Conservation (phyloP, 2,329 filamentous ascomycete species). For the Juglanconis juglandina region DNA sequence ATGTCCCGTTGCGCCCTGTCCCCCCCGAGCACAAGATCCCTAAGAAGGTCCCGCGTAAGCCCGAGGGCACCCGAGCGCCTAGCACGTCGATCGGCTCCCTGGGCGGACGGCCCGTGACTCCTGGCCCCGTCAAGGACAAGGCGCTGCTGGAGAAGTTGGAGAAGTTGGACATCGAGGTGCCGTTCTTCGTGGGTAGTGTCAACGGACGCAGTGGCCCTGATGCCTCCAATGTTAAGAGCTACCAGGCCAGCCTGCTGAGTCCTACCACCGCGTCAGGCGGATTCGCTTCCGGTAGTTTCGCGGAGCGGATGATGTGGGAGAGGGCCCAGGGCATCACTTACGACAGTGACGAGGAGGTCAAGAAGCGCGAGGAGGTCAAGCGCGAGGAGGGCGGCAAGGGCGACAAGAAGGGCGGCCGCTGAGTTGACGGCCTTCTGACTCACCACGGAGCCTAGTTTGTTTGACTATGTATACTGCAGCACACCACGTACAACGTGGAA, state of each 20-base stretch:
- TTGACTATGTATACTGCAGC: background rate
- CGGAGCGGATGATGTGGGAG: conserved; percentile 24
- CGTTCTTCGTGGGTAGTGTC: conserved; percentile 40
- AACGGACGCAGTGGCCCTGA: conserved; percentile 29
- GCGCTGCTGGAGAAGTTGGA: conserved; percentile 30
- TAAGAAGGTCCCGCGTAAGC: conserved; percentile 8
- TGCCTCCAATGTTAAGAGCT: conserved; percentile 26
- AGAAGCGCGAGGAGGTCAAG: background rate
- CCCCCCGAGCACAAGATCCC: conserved; percentile 1
- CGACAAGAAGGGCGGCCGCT: background rate
- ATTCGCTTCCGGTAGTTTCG: conserved; percentile 28
- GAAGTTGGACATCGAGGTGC: conserved; percentile 31
- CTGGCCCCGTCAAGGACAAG: conserved; percentile 11
- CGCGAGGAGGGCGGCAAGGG: background rate
- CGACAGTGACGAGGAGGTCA: conserved; percentile 12
- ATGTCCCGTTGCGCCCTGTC: background rate
- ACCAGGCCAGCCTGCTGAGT: conserved; percentile 24
- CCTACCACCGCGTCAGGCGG: conserved; percentile 16
- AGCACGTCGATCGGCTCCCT: conserved; percentile 35
- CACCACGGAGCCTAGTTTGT: background rate
- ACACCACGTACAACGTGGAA: background rate
- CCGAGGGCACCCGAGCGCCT: conserved; percentile 17
- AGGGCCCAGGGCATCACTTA: conserved; percentile 11
- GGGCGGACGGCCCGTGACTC: conserved; percentile 34
- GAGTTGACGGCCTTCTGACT: background rate